phyloP scores from a whole-genome alignment of 257 asterid genomes.

The Haberlea rhodopensis region DNA sequence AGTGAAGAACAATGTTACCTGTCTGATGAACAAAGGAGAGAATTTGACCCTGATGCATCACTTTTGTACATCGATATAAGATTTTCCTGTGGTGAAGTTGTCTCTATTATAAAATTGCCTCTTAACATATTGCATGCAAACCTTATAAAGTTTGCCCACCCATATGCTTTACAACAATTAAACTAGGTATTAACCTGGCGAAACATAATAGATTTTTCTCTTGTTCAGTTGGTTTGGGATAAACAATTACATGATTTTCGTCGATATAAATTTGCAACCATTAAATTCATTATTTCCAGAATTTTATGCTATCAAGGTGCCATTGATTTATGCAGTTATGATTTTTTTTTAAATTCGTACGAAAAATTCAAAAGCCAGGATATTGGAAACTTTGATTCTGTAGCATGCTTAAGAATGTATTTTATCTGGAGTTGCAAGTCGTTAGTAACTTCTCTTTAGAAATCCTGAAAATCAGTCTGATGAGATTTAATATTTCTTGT shows the following conservation, averaged over 20 bases:
- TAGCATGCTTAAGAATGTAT: neutral
- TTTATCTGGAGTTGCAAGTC: neutral
- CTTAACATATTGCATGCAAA: neutral
- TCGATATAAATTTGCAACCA: too few relatives aligned
- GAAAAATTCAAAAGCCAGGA: neutral
- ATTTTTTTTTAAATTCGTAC: neutral
- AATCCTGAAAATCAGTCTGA: neutral
- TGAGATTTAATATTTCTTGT: neutral
- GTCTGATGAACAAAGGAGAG: neutral
- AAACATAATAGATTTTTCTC: neutral
- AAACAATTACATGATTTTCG: neutral
- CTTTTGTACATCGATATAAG: too few relatives aligned
- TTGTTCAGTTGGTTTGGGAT: neutral
- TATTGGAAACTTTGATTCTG: conserved; percentile 5
- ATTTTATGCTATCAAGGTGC: neutral
- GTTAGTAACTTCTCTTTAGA: neutral
- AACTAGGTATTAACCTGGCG: neutral
- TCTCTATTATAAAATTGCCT: too few relatives aligned
- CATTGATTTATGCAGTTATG: neutral
- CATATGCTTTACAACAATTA: neutral
- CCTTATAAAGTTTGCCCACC: neutral
- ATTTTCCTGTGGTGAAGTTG: too few relatives aligned
- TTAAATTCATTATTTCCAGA: too few relatives aligned
- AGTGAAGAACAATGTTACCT: conserved; percentile 10
- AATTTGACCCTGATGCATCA: too few relatives aligned